Evolutionary conservation across 169 alveolate genomes (phyloP).

Genomic region (Cystoisospora suis): DNA sequence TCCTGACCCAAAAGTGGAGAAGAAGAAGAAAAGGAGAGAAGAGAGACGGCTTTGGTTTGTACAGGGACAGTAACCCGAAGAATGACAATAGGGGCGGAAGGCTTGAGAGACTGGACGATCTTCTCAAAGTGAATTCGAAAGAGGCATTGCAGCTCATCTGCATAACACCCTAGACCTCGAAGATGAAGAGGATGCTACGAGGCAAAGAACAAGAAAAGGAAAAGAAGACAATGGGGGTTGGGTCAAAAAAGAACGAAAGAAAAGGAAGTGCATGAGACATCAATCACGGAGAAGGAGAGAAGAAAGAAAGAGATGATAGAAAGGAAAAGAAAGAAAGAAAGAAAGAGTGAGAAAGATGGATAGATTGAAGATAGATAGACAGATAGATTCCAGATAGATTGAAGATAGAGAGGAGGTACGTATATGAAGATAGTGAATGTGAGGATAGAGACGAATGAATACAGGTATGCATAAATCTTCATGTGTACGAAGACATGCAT

Average conservation of each 20-base stretch:
- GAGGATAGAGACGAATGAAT: no score
- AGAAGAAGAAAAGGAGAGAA: not conserved
- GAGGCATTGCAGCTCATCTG: constrained; percentile 33
- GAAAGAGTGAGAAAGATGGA: not conserved
- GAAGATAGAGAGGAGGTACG: not conserved
- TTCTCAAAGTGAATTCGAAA: constrained; percentile 17
- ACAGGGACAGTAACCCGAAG: constrained; percentile 8
- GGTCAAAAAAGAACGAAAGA: not conserved
- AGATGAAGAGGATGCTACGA: not conserved
- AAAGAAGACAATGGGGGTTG: not conserved
- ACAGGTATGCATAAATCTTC: no score
- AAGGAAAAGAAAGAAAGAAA: not conserved
- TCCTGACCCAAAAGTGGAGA: not conserved
- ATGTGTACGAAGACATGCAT: no score
- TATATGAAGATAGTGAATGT: not conserved
- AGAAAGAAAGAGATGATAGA: no score
- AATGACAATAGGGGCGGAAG: constrained; percentile 6
- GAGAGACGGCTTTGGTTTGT: not conserved
- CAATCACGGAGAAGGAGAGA: not conserved
- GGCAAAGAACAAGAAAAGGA: not conserved
- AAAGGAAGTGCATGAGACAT: not conserved
- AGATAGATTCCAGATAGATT: no score
- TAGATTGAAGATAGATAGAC: not conserved
- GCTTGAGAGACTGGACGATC: not conserved
- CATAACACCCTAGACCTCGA: constrained; percentile 11